Evolutionary conservation across 2,329 filamentous ascomycete species (phyloP), one percentile per base, ranked within the genome.

Genomic region (Amauroascus verrucosus): DNA sequence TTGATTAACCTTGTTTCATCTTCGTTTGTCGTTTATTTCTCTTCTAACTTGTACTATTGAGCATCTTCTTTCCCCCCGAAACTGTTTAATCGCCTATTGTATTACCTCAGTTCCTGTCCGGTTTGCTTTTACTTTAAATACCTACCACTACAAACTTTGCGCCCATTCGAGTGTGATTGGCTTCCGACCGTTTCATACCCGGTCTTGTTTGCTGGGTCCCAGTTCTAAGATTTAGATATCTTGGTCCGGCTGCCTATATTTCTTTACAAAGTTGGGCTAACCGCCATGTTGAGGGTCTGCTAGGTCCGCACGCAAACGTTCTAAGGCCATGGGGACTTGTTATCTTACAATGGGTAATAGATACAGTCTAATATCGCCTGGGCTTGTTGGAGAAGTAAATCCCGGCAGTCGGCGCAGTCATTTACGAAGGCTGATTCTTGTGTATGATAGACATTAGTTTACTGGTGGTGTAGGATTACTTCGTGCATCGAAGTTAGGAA

Each of bases 1-100:
- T 26, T 46, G 28, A 26, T 28, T 43, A 43, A 24, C 26, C 55
- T 54, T 47, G 46, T 48, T 57, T 54, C 38, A 46, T 53, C 48
- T 35, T 57, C 33, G 51, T 55, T 22, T 18, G 22, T 54, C 56
- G 5, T 35, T 50, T 28, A 47, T 50, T 56, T 54, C 41, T 28
- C 8, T 48, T 53, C 43, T 32, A 53, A 32, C 51, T 47, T 48
- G 51, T 53, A 48, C 44, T 47, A 53, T 53, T 53, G 32, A 48
- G 18, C 32, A 35, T 6, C 1, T 14, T 5, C 22, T 32, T 53
- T 43, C 11, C 22, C 22, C 22, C 51, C 37, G 22, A 45, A 45
- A 40, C 22, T 28, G 26, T 40, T 41, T 48, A 47, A 47, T 53
- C 7, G 35, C 20, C 11, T 20, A 24, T 11, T 45, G 16, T 44